Evolutionary conservation across 805 yeast species (phyloP).

Genomic region (Saturnispora zaruensis): DNA sequence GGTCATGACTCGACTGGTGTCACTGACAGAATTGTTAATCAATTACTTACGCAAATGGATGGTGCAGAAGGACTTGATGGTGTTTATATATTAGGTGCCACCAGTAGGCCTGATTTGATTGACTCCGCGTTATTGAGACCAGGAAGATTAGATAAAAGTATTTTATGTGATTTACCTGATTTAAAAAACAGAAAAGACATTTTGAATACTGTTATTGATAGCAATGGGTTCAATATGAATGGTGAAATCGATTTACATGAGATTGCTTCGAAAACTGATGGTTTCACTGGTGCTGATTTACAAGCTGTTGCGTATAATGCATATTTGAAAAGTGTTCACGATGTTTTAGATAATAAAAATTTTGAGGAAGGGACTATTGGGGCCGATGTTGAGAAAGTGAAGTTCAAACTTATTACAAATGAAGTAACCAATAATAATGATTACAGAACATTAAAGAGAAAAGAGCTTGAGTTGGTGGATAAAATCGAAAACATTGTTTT

Average conservation of each 20-base stretch:
- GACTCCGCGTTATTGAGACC: conserved; percentile 94
- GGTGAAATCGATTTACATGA: conserved; percentile 42
- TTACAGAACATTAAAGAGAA: conserved; percentile 15
- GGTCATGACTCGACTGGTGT: conserved; percentile 98
- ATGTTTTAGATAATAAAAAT: conserved; percentile 42
- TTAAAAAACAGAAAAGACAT: conserved; percentile 67
- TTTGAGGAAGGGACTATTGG: conserved; percentile 20
- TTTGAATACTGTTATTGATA: conserved; percentile 45
- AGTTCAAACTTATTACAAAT: conserved; percentile 17
- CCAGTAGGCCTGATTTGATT: conserved; percentile 90
- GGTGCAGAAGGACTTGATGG: conserved; percentile 98
- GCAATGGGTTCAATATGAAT: conserved; percentile 48
- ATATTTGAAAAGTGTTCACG: conserved; percentile 75
- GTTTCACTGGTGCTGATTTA: conserved; percentile 90
- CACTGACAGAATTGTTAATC: conserved; percentile 95
- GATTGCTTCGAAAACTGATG: conserved; percentile 55
- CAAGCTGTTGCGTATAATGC: conserved; percentile 92
- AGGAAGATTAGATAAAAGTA: conserved; percentile 89
- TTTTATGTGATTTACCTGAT: conserved; percentile 82
- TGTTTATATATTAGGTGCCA: conserved; percentile 93
- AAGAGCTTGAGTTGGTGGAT: conserved; percentile 17
- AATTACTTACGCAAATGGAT: conserved; percentile 95
- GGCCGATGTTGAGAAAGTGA: conserved; percentile 11
- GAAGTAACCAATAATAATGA: not conserved
- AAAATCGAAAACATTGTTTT: conserved; percentile 14